Evolutionary conservation across 345 rosid genomes (phyloP).

Genomic region (Euphorbia peplus): DNA sequence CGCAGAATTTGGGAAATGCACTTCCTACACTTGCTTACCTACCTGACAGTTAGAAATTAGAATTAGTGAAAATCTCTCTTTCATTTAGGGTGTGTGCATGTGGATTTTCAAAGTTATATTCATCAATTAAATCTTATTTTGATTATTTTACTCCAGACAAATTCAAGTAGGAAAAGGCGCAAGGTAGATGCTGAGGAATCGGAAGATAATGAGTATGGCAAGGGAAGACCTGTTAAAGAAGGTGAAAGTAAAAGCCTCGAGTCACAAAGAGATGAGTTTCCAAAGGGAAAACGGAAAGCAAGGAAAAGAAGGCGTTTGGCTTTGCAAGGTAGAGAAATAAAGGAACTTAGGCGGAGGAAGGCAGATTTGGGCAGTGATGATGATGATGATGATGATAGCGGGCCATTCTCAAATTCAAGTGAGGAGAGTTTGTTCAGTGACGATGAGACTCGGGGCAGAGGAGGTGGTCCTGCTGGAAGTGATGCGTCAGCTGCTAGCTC

Average conservation of each 20-base stretch:
- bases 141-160: constrained; percentile 51
- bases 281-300: constrained; percentile 90
- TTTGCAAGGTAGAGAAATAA: constrained; percentile 75
- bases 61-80: neutral
- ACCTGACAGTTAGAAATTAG: neutral
- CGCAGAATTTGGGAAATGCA: neutral
- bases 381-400: constrained; percentile 54
- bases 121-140: neutral
- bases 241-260: constrained; percentile 46
- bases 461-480: constrained; percentile 32
- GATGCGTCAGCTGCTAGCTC: constrained; percentile 59
- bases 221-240: constrained; percentile 42
- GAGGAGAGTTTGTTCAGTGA: constrained; percentile 74
- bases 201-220: constrained; percentile 60
- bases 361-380: constrained; percentile 42
- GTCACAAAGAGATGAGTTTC: constrained; percentile 77
- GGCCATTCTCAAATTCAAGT: constrained; percentile 58
- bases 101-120: neutral
- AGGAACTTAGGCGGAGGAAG: constrained; percentile 57
- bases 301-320: constrained; percentile 76
- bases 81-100: neutral
- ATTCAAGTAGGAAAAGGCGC: constrained; percentile 76
- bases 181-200: constrained; percentile 63
- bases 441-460: constrained; percentile 48
- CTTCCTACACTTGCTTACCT: neutral